Evolutionary conservation across 805 yeast genomes (phyloP), one percentile per base, ranked within the genome.

Genomic region (Ogataea chonburiensis): DNA sequence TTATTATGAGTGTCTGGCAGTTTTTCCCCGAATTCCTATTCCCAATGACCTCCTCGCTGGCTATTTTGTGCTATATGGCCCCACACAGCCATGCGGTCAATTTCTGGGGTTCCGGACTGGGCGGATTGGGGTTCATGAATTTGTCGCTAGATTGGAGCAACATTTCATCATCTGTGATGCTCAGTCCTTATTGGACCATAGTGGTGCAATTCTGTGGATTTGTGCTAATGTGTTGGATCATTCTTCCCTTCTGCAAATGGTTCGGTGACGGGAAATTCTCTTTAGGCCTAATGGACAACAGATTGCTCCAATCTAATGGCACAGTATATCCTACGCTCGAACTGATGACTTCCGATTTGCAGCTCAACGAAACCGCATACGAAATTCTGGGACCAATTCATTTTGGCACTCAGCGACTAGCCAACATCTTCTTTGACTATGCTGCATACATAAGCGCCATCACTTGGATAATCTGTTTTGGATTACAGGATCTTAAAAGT

Each of bases 81-180:
- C 77, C 78, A 0, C 35, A 56, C 19, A 72, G 63, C 44, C 44
- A 50, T 7, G 55, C 55, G 0, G 43, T 66, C 9, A 71, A 70
- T 37, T 73, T 73, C 40, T 46, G 71, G 7, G 77, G 77, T 4
- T 66, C 73, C n/a, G 77, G 77, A 0, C 47, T 73, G 32, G 77
- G 77, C 2, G 77, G 77, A 1, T 63, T 71, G 63, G 77, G 77
- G 5, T 51, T 73, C 21, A 49, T 72, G 37, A 73, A 73, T 42
- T 53, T 72, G 16, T 58, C 76, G 1, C 55, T 73, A 20, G 77
- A 73, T 42, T 73, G 78, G 77, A 68, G 75, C 36, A 73, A 73
- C 44, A 70, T 73, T 34, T 69, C 77, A 1, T 70, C 75, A 0
- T 50, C 58, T 5, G 73, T 73, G 27, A 67, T 73, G 75, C 46